phyloP scores from a whole-genome alignment of 1,284 basidiomycete species.

The Rhodotorula mucilaginosa region DNA sequence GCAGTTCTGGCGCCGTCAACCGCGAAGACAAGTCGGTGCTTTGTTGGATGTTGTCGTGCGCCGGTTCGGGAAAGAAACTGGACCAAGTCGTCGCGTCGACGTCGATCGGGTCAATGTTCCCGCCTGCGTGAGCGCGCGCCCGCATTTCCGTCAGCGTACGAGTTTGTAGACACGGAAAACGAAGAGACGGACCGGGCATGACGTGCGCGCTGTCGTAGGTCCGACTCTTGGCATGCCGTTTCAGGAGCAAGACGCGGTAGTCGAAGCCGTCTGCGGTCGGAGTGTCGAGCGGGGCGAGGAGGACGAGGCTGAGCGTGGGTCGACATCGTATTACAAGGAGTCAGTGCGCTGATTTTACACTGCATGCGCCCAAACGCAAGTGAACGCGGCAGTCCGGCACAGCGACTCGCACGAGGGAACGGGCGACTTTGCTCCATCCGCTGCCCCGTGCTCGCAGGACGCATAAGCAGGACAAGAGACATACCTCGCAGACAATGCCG shows the following conservation, averaged over 20 bases:
- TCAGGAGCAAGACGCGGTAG: constrained; percentile 39
- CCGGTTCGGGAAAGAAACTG: constrained; percentile 10
- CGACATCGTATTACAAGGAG: no score
- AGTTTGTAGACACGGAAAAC: no score
- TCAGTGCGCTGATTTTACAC: no score
- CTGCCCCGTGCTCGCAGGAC: no score
- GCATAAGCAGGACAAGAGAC: no score
- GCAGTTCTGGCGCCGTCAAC: constrained; percentile 12
- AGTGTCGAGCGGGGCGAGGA: constrained; percentile 34
- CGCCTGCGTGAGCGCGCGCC: constrained; percentile 22
- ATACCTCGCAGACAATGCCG: no score
- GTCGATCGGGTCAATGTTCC: constrained; percentile 39
- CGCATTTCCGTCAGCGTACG: no score
- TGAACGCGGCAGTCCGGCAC: no score
- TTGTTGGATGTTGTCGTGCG: background rate
- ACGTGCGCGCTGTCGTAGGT: constrained; percentile 40
- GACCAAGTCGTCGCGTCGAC: constrained; percentile 11
- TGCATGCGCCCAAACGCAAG: no score
- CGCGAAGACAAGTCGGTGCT: background rate
- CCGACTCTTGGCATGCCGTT: constrained; percentile 24
- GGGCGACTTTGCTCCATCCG: no score
- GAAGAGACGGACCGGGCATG: constrained; percentile 36
- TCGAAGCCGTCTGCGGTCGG: constrained; percentile 37
- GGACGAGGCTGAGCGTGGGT: constrained; percentile 21
- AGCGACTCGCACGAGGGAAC: no score